Percentiles rank a stretch among this genome's conserved stretches.
These are phyloP conservation scores for Glycine tomentella DNA, from an alignment of 306 rosid species.

Conservation along the genomic window DNA sequence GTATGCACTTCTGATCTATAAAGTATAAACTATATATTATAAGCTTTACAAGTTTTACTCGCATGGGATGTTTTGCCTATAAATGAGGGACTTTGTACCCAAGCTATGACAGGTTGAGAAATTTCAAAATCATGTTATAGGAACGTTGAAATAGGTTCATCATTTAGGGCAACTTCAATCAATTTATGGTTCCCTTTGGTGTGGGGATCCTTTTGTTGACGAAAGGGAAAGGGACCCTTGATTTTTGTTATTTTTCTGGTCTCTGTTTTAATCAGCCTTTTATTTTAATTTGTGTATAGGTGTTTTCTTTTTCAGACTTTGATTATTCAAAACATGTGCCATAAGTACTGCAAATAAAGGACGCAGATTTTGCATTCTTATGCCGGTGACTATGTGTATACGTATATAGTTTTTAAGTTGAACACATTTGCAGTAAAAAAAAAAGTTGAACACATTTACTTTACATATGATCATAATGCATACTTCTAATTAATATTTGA, in stretches of 20 bases:
- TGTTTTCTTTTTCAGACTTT: background rate
- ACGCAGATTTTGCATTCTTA: background rate
- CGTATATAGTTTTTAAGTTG: no score
- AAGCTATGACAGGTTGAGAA: constrained; percentile 2
- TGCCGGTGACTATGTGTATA: background rate
- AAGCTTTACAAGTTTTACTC: constrained; percentile 21
- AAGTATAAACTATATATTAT: background rate
- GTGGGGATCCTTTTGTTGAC: constrained; percentile 35
- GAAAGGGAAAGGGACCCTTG: constrained; percentile 30
- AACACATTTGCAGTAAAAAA: no score
- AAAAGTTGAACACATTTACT: no score
- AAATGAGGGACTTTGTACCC: background rate
- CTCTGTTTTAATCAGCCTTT: constrained; percentile 34
- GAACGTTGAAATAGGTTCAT: constrained; percentile 37
- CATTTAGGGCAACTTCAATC: background rate
- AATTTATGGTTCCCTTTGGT: constrained; percentile 43
- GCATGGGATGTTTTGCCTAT: constrained; percentile 5
- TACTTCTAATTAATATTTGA: no score
- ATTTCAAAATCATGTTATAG: background rate
- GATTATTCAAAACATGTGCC: background rate
- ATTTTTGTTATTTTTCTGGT: background rate
- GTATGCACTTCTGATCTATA: background rate
- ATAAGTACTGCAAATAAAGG: background rate
- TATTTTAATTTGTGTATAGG: background rate
- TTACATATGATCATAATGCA: no score